Evolutionary conservation across 2,329 filamentous ascomycete genomes (phyloP), one percentile per base, ranked within the genome.

Genomic region (Aspergillus sp.): DNA sequence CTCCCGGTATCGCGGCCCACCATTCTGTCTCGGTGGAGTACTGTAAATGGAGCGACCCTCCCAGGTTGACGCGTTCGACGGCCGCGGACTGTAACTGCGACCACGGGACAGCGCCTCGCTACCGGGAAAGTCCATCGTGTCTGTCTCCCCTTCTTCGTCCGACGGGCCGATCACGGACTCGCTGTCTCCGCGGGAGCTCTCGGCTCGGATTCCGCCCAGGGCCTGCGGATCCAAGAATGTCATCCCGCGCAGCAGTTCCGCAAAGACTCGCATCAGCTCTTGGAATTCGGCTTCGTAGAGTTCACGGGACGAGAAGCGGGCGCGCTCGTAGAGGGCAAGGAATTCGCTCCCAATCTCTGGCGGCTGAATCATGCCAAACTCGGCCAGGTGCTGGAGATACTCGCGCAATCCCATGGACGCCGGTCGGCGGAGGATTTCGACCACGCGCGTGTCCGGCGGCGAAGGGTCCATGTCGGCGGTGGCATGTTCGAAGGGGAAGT

Each of bases 251-350:
- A 98, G 79, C 0, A 98, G 80, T 55, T 90, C 86, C 2, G 93
- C 90, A 74, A 98, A 97, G 26, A 90, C 81, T 58, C 87, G 84
- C 92, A 97, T 97, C 31, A 97, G 80, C 22, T 83, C 78, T 42
- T 90, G 84, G 72, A 99, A 98, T 54, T 89, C 84, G 0, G 77
- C 69, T 66, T 93, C 89, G 2, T 85, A 84, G 4, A 96, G 79
- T 1, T 89, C 84, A 5, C 81, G 79, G 0, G 84, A 85, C 2
- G 91, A 93, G 77, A 96, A 99, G 46, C 94, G 88, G 2, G 92
- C 92, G 58, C 85, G 81, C 77, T 98, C 95, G 76, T 97, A 99
- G 20, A 85, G 79, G 1, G 82, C 76, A 20, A 97, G 77, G 71
- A 98, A 99, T 2, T 78, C 75, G 3, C 79, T 70, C 16, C 80